phyloP scores from a whole-genome alignment of 2,329 filamentous ascomycete genomes.

The Colletotrichum sp. region DNA sequence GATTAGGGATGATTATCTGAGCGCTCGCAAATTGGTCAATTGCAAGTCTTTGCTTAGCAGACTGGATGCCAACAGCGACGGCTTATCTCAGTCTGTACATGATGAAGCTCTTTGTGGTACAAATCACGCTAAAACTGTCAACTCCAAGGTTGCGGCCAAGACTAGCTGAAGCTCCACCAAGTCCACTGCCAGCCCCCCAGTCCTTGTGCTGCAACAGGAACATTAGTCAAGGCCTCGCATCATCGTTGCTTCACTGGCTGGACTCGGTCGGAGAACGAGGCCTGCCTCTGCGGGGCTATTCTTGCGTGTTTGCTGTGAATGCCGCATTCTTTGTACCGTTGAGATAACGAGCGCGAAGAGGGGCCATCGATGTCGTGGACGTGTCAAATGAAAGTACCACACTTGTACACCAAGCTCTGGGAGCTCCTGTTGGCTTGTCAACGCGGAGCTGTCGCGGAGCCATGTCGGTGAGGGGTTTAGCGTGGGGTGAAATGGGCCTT shows the following conservation, averaged over 20 bases:
- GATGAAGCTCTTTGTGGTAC: background rate
- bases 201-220: background rate
- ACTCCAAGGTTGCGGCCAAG: constrained; percentile 5
- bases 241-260: background rate
- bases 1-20: background rate
- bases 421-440: background rate
- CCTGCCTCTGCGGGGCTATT: background rate
- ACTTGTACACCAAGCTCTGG: background rate
- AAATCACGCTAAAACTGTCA: background rate
- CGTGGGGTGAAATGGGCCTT: background rate
- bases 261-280: background rate
- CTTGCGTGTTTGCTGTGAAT: background rate
- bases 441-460: background rate
- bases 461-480: constrained; percentile 2
- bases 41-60: background rate
- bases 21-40: background rate
- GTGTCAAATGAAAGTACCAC: background rate
- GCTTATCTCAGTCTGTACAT: background rate
- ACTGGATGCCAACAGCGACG: background rate
- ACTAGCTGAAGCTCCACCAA: background rate
- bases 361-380: background rate
- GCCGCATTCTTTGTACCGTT: background rate
- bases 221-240: constrained; percentile 20
- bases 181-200: background rate
- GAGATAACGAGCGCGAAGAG: background rate